Evolutionary conservation across 2,329 filamentous ascomycete genomes (phyloP), one percentile per base, ranked within the genome.

Genomic region (Cladobotryum protrusum): DNA sequence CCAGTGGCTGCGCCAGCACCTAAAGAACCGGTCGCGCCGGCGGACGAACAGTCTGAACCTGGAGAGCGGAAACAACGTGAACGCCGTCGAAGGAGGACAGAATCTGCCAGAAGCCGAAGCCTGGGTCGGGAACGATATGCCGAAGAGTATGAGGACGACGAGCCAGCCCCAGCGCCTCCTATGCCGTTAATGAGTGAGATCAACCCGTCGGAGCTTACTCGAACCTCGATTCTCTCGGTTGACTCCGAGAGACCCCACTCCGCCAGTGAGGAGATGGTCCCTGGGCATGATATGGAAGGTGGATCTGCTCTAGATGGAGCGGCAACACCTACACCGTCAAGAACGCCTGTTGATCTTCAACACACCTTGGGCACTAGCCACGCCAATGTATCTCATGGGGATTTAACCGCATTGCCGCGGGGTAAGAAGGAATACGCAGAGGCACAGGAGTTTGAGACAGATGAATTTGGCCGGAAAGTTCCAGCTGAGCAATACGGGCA

Each of bases 131-230:
- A 77, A 39, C 69, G 67, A 43, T 72, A 73, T 52, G 63, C 64
- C 1, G 76, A 80, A 12, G 76, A 77, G 11, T 74, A 76, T 36
- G 78, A 78, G 5, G 73, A 78, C 2, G 76, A 81, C 46, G 73
- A 82, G 17, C 53, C 49, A 49, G 44, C 87, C 13, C 74, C 74
- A 9, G 67, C 70, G 5, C 86, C 90, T 6, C 88, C 88, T 5
- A 89, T 96, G 85, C 92, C 92, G 3, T 77, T 96, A 54, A 85
- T 87, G 67, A 96, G 91, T 67, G 88, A 89, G 49, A 81, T 95
- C 50, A 86, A 88, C 56, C 82, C 87, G 39, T 95, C 92, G 0
- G 91, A 96, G 46, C 69, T 96, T 49, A 97, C 92, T 0, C 79
- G 92, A 58, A 86, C 86, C 14, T 96, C 92, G 0, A 88, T 97